Conservation (phyloP, 768 basidiomycete genomes). For the Mycena vulgaris region DNA sequence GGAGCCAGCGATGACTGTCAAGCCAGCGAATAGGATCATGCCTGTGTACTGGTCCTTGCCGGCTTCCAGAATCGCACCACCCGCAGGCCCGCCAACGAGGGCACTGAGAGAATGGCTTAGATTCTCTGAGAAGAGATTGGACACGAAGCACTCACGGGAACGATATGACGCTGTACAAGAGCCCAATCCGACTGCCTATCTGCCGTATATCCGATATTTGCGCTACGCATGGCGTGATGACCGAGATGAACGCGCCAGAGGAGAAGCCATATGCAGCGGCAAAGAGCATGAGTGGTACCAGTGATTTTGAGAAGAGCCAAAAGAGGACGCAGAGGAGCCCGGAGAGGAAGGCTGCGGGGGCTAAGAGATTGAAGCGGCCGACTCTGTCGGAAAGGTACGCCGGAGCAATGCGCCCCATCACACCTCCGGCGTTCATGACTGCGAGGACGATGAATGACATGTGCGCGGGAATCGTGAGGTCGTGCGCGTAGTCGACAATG, state of each 20-base stretch:
- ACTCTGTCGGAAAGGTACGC: slow-evolving; percentile 75
- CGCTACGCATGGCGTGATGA: slow-evolving; percentile 77
- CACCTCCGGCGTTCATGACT: slow-evolving; percentile 77
- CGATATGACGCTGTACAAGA: slow-evolving; percentile 75
- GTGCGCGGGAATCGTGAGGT: slow-evolving; percentile 54
- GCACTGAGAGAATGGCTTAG: slow-evolving; percentile 57
- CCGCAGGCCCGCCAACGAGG: slow-evolving; percentile 74
- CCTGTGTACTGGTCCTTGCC: slow-evolving; percentile 63
- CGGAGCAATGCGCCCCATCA: slow-evolving; percentile 76
- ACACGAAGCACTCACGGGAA: slow-evolving; percentile 70
- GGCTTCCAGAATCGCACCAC: slow-evolving; percentile 68
- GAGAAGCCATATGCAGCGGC: slow-evolving; percentile 74
- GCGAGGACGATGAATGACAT: slow-evolving; percentile 72
- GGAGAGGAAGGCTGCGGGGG: slow-evolving; percentile 73
- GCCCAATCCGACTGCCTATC: slow-evolving; percentile 76
- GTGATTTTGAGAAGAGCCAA: slow-evolving; percentile 66
- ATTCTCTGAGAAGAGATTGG: not conserved
- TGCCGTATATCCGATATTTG: slow-evolving; percentile 73
- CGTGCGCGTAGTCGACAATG: slow-evolving; percentile 72
- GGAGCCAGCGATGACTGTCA: slow-evolving; percentile 72
- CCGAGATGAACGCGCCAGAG: slow-evolving; percentile 78
- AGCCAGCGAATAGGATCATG: slow-evolving; percentile 74
- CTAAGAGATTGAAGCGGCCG: slow-evolving; percentile 78
- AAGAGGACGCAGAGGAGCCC: slow-evolving; percentile 72
- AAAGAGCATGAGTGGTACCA: slow-evolving; percentile 64